A percentile compares a stretch with the other conserved stretches of the same genome.
Conservation (phyloP, 805 yeast genomes). For the Candida orba region DNA sequence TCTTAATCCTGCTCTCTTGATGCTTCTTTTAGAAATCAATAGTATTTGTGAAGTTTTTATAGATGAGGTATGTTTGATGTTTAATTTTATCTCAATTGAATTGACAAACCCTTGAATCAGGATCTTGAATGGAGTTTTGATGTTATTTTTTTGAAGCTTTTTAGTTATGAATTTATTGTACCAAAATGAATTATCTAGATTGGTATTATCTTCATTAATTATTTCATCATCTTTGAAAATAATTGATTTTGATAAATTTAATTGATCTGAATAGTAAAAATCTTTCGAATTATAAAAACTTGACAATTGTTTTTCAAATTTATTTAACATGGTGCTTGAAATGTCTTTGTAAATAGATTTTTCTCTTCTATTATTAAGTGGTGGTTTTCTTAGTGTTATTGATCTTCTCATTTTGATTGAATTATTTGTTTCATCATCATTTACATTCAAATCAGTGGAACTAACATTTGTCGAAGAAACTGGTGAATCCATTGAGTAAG, state of each 20-base stretch:
- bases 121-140: slow-evolving; percentile 9
- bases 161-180: slow-evolving; percentile 20
- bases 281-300: slow-evolving; percentile 15
- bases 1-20: slow-evolving; percentile 51
- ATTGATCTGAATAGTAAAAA: slow-evolving; percentile 23
- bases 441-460: background rate
- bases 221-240: slow-evolving; percentile 9
- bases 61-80: slow-evolving; percentile 1
- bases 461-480: background rate
- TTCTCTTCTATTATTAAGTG: background rate
- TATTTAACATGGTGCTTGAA: slow-evolving; percentile 15
- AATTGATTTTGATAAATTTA: slow-evolving; percentile 24
- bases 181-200: slow-evolving; percentile 15
- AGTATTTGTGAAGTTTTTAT: slow-evolving; percentile 10
- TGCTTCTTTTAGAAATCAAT: slow-evolving; percentile 24
- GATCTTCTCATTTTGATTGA: slow-evolving; percentile 17
- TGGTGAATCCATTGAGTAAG: background rate
- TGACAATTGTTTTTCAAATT: slow-evolving; percentile 18
- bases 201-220: background rate
- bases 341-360: slow-evolving; percentile 7
- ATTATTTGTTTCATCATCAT: background rate
- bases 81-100: slow-evolving; percentile 7
- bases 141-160: slow-evolving; percentile 10
- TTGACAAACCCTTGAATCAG: slow-evolving; percentile 28
- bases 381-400: slow-evolving; percentile 17